A percentile compares a stretch with the other conserved stretches of the same genome.
phyloP scores from a whole-genome alignment of 257 asterid genomes.

The Gardenia jasminoides region DNA sequence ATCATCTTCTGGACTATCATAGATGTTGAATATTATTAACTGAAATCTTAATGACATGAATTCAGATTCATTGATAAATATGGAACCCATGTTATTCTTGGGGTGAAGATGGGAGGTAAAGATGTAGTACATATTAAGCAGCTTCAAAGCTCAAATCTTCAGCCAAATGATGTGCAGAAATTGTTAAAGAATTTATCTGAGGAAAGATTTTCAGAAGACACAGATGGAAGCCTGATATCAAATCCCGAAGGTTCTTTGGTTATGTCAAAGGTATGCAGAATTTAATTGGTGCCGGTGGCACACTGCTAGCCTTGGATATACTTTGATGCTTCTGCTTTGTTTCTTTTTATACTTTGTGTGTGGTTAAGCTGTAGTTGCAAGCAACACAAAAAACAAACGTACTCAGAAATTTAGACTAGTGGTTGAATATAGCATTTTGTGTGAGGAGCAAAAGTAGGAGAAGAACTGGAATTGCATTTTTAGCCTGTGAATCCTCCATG shows the following conservation, averaged over 20 bases:
- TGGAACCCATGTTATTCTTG: slow-evolving; percentile 88
- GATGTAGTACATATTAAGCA: slow-evolving; percentile 92
- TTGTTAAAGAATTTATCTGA: slow-evolving; percentile 81
- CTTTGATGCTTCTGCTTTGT: not conserved
- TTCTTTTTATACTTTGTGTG: not conserved
- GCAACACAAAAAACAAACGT: not conserved
- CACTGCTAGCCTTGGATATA: not conserved
- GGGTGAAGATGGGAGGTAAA: slow-evolving; percentile 98
- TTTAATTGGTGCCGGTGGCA: not conserved
- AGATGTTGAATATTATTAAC: not conserved
- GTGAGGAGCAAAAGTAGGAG: not conserved
- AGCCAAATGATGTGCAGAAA: slow-evolving; percentile 75
- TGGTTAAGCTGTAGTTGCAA: not conserved
- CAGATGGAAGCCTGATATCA: slow-evolving; percentile 27
- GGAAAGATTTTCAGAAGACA: slow-evolving; percentile 60
- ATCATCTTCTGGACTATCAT: not conserved
- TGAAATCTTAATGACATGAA: slow-evolving; percentile 19
- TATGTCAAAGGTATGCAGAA: slow-evolving; percentile 56
- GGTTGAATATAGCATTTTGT: not conserved
- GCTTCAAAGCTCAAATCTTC: slow-evolving; percentile 73
- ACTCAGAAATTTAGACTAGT: not conserved
- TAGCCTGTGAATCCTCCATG: not conserved
- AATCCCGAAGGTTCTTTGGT: slow-evolving; percentile 37
- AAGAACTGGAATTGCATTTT: not conserved
- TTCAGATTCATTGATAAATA: slow-evolving; percentile 91